phyloP scores from a whole-genome alignment of 1,139 yeast species.

The Meyerozyma carpophila region DNA sequence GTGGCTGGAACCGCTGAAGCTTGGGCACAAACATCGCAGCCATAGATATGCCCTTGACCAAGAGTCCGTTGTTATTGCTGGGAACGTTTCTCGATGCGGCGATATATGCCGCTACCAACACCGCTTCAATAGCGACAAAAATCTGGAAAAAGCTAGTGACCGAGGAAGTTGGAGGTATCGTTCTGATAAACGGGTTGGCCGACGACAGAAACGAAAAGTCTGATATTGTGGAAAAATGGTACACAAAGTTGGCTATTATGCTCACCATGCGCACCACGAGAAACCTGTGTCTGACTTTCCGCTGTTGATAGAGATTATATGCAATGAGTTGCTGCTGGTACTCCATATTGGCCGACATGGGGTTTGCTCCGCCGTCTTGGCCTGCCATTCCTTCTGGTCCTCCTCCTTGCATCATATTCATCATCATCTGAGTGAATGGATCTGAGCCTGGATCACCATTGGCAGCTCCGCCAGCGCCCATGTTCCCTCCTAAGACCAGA shows the following conservation, averaged over 20 bases:
- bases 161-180: conserved; percentile 10
- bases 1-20: conserved; percentile 23
- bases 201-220: conserved; percentile 25
- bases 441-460: conserved; percentile 5
- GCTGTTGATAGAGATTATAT: conserved; percentile 30
- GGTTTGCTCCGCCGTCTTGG: conserved; percentile 12
- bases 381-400: conserved; percentile 5
- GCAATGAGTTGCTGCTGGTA: conserved; percentile 27
- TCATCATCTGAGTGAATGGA: conserved; percentile 33
- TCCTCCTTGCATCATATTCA: conserved; percentile 10
- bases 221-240: conserved; percentile 21
- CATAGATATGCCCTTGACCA: conserved; percentile 27
- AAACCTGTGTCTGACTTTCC: conserved; percentile 27
- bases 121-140: conserved; percentile 31
- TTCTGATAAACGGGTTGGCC: conserved; percentile 24
- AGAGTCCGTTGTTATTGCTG: conserved; percentile 5
- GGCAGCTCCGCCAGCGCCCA: conserved; percentile 7
- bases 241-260: conserved; percentile 27
- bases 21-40: conserved; percentile 36
- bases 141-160: conserved; percentile 20
- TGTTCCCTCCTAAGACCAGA: conserved; percentile 21
- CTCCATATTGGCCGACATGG: conserved; percentile 12
- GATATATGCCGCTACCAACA: conserved; percentile 30
- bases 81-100: conserved; percentile 20
- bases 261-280: conserved; percentile 24